Base-by-base conservation (phyloP, 2,329 filamentous ascomycete genomes). In the Talaromyces sp. region DNA sequence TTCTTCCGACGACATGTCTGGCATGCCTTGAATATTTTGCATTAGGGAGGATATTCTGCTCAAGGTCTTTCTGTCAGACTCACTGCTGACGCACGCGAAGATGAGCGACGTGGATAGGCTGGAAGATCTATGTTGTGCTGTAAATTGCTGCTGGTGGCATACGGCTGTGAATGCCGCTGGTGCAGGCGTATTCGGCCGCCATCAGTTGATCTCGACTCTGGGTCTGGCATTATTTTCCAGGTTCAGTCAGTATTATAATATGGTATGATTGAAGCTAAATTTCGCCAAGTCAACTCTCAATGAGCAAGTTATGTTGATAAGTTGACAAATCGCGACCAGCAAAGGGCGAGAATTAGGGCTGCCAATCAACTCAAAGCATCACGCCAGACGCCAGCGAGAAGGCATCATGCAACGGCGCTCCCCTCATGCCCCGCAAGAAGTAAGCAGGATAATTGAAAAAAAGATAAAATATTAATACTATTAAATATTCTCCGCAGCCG, bases 1-100 rank as follows among this genome's bases (percentile, higher is more conserved):
- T 55, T 55, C 54, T 55, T 55, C 25, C 54, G 32, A 28, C 54
- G 54, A 19, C 54, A 55, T 42, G 54, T 55, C 32, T 55, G 54
- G 33, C 54, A 55, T 42, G 54, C 54, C 54, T 55, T 4, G 10
- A 15, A 55, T 25, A 42, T 7, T 33, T 42, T n/a, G n/a, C 25
- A 42, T 55, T 17, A 55, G 54, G 9, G 54, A 55, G 53, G 17
- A 17, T 42, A 55, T 55, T 17, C 54, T 3, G 10, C 30, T 32
- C 9, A 32, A 3, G 9, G 7, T 15, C 32, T 36, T 36, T 39
- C n/a, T 42, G 11, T 15, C 32, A 55, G 30, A 55, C 54, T 25
- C 15, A 55, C 54, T 28, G 54, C 6, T 17, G 54, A 55, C 2
- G 54, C 54, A 32, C 19, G 10, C 9, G 30, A 33, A 2, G 54